Evolutionary conservation across 139 green algal genomes (phyloP), one percentile per base, ranked within the genome.

Genomic region (Diplosphaera chodatii): DNA sequence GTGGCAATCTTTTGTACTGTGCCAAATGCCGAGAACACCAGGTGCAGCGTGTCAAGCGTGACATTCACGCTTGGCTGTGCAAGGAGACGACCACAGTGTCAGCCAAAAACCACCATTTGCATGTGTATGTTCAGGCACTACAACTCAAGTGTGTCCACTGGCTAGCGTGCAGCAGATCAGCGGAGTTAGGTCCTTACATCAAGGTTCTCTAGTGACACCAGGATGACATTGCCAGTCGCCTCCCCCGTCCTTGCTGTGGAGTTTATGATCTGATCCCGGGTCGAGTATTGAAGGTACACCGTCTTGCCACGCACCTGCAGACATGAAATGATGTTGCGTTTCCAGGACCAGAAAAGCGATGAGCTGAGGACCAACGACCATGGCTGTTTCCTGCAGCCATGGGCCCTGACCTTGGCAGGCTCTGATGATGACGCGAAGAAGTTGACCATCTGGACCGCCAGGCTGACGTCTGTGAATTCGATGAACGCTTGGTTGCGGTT

Each of bases 401-500:
- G n/a, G n/a, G n/a, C n/a, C n/a, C n/a, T n/a, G n/a, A 87, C 79
- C 77, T 82, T 83, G 20, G 87, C 84, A 33, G 86, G 84, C 27
- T 90, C 84, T 41, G 80, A 75, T 23, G 68, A 78, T 48, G 72
- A 78, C 1, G 78, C 71, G 33, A 85, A 92, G 71, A 85, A 84
- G 25, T 68, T 78, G 28, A 92, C 83, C 77, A 92, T 91, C 1
- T 80, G 40, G 34, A 92, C 80, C 3, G 87, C 82, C 13, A 68
- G 66, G 40, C 83, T 78, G 5, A 88, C n/a, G 28, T 85, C 73
- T 27, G 78, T 74, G 70, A 92, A 88, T 55, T 92, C 87, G 13
- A 92, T 80, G 79, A 92, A 92, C 0, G 80, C 83, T 70, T 92
- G 87, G 66, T 89, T 89, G 34, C 74, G 74, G 62, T 88, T 84